Evolutionary conservation across 176 grass and related monocot species (phyloP).

Genomic region (Aegilops longissima): DNA sequence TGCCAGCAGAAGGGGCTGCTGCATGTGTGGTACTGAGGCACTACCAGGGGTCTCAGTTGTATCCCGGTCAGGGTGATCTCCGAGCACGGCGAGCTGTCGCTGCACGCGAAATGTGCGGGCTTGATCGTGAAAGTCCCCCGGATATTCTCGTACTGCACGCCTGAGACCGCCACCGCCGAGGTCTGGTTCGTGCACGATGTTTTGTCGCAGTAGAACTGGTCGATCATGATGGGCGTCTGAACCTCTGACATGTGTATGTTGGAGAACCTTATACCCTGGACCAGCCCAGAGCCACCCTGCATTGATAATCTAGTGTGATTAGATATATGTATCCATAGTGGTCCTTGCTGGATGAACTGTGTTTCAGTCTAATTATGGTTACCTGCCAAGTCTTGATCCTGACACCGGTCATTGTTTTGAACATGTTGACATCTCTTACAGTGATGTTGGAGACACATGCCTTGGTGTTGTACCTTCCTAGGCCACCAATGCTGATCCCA

Average conservation of each 20-base stretch:
- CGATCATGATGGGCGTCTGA: conserved; percentile 82
- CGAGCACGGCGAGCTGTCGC: conserved; percentile 68
- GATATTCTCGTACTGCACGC: conserved; percentile 78
- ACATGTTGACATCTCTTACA: conserved; percentile 85
- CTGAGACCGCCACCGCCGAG: conserved; percentile 54
- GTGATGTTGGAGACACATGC: conserved; percentile 96
- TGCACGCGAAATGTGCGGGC: conserved; percentile 78
- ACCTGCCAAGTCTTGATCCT: conserved; percentile 99
- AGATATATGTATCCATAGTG: not conserved
- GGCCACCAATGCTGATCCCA: conserved; percentile 94
- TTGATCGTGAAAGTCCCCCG: conserved; percentile 74
- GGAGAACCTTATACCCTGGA: conserved; percentile 67
- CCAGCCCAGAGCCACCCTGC: conserved; percentile 78
- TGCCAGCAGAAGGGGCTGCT: conserved; percentile 78
- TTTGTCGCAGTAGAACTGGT: conserved; percentile 87
- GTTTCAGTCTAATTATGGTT: not conserved
- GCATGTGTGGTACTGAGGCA: conserved; percentile 49
- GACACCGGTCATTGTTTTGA: conserved; percentile 87
- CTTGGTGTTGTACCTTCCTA: conserved; percentile 84
- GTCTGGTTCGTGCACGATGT: conserved; percentile 61
- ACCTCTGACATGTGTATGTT: conserved; percentile 85
- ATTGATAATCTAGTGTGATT: not conserved
- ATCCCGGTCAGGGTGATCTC: conserved; percentile 71
- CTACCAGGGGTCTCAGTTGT: conserved; percentile 50
- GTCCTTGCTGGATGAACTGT: not conserved